phyloP scores from a whole-genome alignment of 345 rosid species.

The Lepidium africanum region DNA sequence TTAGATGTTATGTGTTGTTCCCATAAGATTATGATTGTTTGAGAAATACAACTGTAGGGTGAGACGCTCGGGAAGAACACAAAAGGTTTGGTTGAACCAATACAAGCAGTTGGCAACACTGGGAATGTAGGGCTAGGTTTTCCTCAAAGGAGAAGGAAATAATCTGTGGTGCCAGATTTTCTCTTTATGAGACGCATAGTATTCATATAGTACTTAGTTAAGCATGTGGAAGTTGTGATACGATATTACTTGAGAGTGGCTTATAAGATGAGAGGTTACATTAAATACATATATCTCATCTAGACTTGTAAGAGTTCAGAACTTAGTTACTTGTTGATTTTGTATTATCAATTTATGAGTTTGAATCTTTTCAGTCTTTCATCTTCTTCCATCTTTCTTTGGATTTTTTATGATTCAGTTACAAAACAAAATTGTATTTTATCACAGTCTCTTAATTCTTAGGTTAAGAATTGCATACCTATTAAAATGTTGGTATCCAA shows the following conservation, averaged over 20 bases:
- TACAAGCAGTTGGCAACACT: constrained; percentile 57
- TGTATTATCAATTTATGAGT: not conserved
- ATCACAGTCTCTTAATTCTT: too few relatives aligned
- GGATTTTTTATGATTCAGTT: too few relatives aligned
- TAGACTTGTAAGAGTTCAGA: not conserved
- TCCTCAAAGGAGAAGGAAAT: constrained; percentile 39
- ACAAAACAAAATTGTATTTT: too few relatives aligned
- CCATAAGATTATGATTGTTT: not conserved
- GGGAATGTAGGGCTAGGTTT: constrained; percentile 79
- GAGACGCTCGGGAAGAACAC: constrained; percentile 56
- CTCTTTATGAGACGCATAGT: not conserved
- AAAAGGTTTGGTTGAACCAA: constrained; percentile 63
- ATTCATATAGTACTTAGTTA: not conserved
- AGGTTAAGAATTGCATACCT: too few relatives aligned
- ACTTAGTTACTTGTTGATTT: not conserved
- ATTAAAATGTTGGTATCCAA: too few relatives aligned
- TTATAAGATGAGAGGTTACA: not conserved
- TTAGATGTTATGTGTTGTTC: not conserved
- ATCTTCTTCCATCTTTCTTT: too few relatives aligned
- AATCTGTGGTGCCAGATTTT: not conserved
- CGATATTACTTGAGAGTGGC: not conserved
- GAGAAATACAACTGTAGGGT: constrained; percentile 41
- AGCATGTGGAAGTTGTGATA: not conserved
- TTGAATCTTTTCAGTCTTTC: too few relatives aligned
- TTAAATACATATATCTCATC: not conserved